A percentile compares a stretch with the other conserved stretches of the same genome.
Evolutionary conservation across 2,329 filamentous ascomycete species (phyloP).

Genomic region (Neoarthrinium moseri): DNA sequence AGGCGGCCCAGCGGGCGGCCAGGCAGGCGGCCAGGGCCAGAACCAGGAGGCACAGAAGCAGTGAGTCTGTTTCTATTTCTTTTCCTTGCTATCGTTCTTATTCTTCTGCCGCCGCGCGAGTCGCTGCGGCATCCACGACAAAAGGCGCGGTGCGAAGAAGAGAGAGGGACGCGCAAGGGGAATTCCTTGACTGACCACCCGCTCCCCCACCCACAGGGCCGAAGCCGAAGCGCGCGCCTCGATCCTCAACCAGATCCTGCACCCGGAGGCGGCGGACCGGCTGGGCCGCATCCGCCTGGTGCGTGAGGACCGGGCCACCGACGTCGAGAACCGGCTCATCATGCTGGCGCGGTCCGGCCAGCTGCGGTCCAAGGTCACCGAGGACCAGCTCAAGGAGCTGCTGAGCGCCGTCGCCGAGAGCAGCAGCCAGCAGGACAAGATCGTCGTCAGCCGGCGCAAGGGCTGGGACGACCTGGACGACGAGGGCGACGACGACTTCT

Average conservation of each 20-base stretch:
- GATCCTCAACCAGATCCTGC: conserved; percentile 89
- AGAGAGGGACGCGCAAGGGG: no score
- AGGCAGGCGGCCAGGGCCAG: conserved; percentile 40
- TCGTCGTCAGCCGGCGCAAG: conserved; percentile 82
- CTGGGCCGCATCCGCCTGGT: conserved; percentile 93
- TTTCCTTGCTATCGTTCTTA: no score
- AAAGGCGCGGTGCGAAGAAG: no score
- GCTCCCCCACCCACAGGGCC: conserved; percentile 14
- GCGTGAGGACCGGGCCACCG: conserved; percentile 84
- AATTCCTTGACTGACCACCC: neutral
- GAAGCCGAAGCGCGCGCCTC: conserved; percentile 67
- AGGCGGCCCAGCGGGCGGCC: conserved; percentile 45
- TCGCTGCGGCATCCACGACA: no score
- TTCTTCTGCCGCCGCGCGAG: no score
- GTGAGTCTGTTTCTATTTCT: conserved; percentile 30
- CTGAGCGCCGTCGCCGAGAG: conserved; percentile 81
- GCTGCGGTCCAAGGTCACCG: conserved; percentile 82
- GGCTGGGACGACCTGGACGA: conserved; percentile 82
- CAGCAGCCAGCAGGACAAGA: conserved; percentile 71
- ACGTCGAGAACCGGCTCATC: conserved; percentile 91
- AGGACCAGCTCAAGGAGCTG: conserved; percentile 90
- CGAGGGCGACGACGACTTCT: conserved; percentile 73
- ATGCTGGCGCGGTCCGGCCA: conserved; percentile 88
- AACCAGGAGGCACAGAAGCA: conserved; percentile 61
- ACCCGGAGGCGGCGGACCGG: conserved; percentile 89